A percentile compares a stretch with the other conserved stretches of the same genome.
Conservation (phyloP, 495 filamentous ascomycete genomes). For the Apodospora peruviana region DNA sequence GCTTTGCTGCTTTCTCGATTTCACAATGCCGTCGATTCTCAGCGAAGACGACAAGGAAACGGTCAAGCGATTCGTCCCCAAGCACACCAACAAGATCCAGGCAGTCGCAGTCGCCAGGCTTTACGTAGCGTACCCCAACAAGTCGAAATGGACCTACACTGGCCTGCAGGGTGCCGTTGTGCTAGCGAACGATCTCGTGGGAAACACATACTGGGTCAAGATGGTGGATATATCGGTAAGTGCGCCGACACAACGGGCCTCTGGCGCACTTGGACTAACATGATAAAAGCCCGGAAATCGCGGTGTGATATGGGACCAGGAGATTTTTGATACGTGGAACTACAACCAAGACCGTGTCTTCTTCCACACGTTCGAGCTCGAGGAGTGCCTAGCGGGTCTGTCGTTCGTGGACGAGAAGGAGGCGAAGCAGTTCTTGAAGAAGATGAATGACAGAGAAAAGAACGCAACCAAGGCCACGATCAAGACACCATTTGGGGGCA, state of each 20-base stretch:
- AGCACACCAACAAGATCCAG: conserved; percentile 89
- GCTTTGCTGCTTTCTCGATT: conserved; percentile 3
- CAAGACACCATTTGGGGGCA: conserved; percentile 68
- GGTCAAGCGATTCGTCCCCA: conserved; percentile 86
- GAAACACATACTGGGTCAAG: conserved; percentile 95
- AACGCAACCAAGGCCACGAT: conserved; percentile 80
- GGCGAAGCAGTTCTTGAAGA: conserved; percentile 88
- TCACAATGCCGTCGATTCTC: conserved; percentile 79
- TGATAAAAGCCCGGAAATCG: conserved; percentile 59
- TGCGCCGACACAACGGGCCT: conserved; percentile 13
- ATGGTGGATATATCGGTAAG: conserved; percentile 91
- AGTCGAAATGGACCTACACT: conserved; percentile 85
- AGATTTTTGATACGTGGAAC: conserved; percentile 87
- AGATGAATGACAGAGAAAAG: conserved; percentile 91
- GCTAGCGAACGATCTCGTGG: conserved; percentile 87
- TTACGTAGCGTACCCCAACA: conserved; percentile 87
- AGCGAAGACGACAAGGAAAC: conserved; percentile 88
- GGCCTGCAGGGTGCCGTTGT: conserved; percentile 92
- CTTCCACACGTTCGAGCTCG: conserved; percentile 94
- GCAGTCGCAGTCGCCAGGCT: conserved; percentile 89
- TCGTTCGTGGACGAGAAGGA: conserved; percentile 96
- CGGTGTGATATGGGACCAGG: conserved; percentile 97
- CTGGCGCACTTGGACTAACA: conserved; percentile 13
- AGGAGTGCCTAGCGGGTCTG: conserved; percentile 81
- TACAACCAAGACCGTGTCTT: conserved; percentile 97